These are phyloP conservation scores for Eragrostis curvula DNA, from an alignment of 176 grass and related monocot species.

Conservation along the genomic window DNA sequence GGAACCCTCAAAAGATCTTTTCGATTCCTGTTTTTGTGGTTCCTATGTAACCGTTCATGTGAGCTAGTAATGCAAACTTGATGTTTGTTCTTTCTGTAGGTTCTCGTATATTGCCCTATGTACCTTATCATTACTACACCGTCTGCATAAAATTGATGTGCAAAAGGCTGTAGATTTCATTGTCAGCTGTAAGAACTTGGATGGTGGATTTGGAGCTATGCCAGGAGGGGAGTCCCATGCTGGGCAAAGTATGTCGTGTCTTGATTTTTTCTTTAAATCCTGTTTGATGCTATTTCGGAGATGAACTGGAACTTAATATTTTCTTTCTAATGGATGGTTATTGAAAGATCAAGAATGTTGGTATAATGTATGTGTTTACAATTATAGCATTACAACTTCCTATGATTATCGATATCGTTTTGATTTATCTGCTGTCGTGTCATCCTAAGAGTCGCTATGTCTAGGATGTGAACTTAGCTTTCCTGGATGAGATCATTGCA, in stretches of 20 bases:
- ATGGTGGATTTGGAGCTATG: constrained; percentile 89
- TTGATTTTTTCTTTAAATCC: constrained; percentile 3
- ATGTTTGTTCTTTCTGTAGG: constrained; percentile 46
- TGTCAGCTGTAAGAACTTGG: constrained; percentile 94
- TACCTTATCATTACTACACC: constrained; percentile 71
- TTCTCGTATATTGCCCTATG: constrained; percentile 92
- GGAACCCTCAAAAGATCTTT: background rate
- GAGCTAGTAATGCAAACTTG: background rate
- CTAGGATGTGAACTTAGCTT: constrained; percentile 26
- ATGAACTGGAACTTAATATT: constrained; percentile 28
- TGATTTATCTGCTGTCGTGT: background rate
- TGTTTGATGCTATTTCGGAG: background rate
- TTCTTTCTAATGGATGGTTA: constrained; percentile 25
- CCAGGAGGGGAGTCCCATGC: constrained; percentile 92
- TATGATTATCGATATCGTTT: constrained; percentile 3
- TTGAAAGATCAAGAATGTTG: background rate
- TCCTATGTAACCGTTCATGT: background rate
- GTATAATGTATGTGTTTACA: constrained; percentile 12
- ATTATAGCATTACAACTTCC: background rate
- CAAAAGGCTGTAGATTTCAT: constrained; percentile 85
- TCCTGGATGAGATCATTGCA: constrained; percentile 27
- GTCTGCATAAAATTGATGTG: constrained; percentile 79
- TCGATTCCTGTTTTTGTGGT: background rate
- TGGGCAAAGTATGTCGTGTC: constrained; percentile 80
- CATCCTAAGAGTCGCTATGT: constrained; percentile 2